phyloP scores from a whole-genome alignment of 164 flowering plant species.

The Malania oleifera region DNA sequence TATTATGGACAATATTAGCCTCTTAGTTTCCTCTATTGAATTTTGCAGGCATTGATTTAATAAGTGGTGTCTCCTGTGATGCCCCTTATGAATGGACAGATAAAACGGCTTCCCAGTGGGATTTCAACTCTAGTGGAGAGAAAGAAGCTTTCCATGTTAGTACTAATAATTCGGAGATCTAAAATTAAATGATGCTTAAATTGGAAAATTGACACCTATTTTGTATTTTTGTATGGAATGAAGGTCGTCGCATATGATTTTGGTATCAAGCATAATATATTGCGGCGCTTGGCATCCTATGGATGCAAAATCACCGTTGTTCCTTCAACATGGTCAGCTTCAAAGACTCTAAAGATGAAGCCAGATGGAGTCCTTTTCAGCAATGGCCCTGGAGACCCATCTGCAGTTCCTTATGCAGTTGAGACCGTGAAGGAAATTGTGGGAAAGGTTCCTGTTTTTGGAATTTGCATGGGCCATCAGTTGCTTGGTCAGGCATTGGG shows the following conservation, averaged over 20 bases:
- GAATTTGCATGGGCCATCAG: conserved; percentile 6
- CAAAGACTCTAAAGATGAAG: conserved; percentile 2
- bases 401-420: conserved; percentile 2
- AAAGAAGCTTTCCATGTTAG: neutral
- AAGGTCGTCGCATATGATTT: conserved; percentile 3
- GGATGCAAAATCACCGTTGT: conserved; percentile 2
- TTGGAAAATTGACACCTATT: neutral
- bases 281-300: neutral
- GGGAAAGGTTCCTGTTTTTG: conserved; percentile 5
- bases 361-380: conserved; percentile 6
- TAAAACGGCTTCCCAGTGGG: neutral
- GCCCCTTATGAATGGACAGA: neutral
- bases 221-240: neutral
- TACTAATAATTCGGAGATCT: neutral
- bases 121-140: neutral
- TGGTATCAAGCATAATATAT: neutral
- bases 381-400: conserved; percentile 3
- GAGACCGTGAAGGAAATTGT: conserved; percentile 1
- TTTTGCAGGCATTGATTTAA: neutral
- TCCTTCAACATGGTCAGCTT: conserved; percentile 1
- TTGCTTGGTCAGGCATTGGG: conserved; percentile 2
- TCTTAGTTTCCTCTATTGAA: neutral
- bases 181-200: neutral
- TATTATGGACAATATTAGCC: neutral
- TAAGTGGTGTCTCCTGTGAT: conserved; percentile 1